Evolutionary conservation across 106 monocot genomes (phyloP).

Genomic region (Dendrobium nobile): DNA sequence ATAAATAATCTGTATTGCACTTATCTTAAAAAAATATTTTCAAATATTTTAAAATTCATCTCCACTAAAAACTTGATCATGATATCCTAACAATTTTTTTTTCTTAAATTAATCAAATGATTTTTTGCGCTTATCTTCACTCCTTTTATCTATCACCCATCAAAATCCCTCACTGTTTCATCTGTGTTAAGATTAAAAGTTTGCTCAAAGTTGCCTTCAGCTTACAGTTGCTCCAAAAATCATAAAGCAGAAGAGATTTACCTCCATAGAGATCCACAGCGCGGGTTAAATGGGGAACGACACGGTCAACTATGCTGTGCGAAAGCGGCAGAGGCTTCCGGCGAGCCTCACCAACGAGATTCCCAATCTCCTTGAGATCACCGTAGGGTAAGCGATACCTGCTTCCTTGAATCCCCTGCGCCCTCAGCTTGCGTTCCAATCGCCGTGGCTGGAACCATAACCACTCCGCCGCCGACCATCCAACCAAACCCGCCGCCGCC

Average conservation of each 20-base stretch:
- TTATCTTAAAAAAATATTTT: too few species aligned
- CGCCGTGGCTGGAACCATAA: constrained; percentile 32
- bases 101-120: too few species aligned
- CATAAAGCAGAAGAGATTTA: not conserved
- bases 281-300: constrained; percentile 20
- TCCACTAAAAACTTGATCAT: too few species aligned
- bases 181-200: too few species aligned
- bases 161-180: too few species aligned
- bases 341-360: constrained; percentile 18
- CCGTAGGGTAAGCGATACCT: constrained; percentile 30
- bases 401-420: constrained; percentile 49
- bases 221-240: not conserved
- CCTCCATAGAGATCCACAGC: constrained; percentile 24
- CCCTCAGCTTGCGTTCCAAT: constrained; percentile 37
- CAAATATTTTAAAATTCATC: too few species aligned
- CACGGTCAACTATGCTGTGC: constrained; percentile 35
- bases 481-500: not conserved
- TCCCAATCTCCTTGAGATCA: constrained; percentile 21
- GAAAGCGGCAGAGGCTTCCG: constrained; percentile 36
- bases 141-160: too few species aligned
- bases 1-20: too few species aligned
- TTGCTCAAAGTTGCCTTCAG: not conserved
- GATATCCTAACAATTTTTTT: too few species aligned
- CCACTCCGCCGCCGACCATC: constrained; percentile 10
- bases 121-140: too few species aligned